Evolutionary conservation across 306 rosid genomes (phyloP).

Genomic region (Medicago ruthenica): DNA sequence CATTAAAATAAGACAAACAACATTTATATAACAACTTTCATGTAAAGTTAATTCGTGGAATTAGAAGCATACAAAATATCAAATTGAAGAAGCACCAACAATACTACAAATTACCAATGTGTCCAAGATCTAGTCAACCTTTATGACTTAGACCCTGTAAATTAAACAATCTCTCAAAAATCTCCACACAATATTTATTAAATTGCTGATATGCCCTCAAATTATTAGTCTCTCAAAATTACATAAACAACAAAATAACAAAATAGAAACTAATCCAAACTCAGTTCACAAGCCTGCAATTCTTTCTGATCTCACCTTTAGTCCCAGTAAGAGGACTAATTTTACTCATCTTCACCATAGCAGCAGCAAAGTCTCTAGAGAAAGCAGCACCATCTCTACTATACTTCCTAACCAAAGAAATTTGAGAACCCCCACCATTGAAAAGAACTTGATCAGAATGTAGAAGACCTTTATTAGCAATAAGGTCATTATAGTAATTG

Average conservation of each 20-base stretch:
- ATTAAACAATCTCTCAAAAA: not conserved
- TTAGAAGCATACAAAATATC: conserved; percentile 6
- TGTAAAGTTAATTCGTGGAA: not conserved
- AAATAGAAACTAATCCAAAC: not conserved
- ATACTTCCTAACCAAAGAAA: conserved; percentile 61
- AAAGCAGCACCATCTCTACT: conserved; percentile 45
- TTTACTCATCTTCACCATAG: conserved; percentile 73
- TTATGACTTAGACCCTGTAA: conserved; percentile 11
- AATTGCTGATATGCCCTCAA: not conserved
- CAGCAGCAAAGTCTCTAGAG: conserved; percentile 62
- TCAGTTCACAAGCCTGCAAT: conserved; percentile 67
- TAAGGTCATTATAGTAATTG: conserved; percentile 57
- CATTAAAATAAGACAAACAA: not conserved
- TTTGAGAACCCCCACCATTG: conserved; percentile 59
- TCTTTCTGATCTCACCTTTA: conserved; percentile 66
- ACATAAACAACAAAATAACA: not conserved
- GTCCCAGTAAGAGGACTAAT: conserved; percentile 71
- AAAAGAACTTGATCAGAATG: conserved; percentile 81
- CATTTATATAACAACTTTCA: not conserved
- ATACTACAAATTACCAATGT: not conserved
- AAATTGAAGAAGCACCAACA: conserved; percentile 6
- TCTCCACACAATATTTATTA: conserved; percentile 3
- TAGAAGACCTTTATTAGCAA: conserved; percentile 64
- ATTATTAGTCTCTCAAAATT: not conserved
- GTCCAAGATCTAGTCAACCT: conserved; percentile 14